Evolutionary conservation across 179 eudicot species (phyloP).

Genomic region (Beta macrorhiza): DNA sequence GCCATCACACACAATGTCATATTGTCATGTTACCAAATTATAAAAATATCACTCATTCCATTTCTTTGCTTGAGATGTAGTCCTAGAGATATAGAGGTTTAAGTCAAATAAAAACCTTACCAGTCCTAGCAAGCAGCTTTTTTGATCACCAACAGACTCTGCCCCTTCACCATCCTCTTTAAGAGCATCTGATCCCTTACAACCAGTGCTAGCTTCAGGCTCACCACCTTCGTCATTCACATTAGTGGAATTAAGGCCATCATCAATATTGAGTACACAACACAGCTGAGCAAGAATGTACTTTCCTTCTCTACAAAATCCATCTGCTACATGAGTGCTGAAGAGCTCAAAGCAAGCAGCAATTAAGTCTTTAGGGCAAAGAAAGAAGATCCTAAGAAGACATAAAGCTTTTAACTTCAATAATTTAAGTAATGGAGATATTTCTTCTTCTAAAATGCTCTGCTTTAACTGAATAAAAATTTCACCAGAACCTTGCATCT

Average conservation of each 20-base stretch:
- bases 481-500: slow-evolving; percentile 53
- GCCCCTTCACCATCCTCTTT: slow-evolving; percentile 26
- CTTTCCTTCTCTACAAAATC: slow-evolving; percentile 51
- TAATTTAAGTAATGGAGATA: slow-evolving; percentile 46
- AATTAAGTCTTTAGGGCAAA: slow-evolving; percentile 69
- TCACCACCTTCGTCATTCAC: slow-evolving; percentile 27
- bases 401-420: slow-evolving; percentile 63
- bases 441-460: slow-evolving; percentile 48
- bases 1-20: too few relatives aligned
- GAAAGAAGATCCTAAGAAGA: slow-evolving; percentile 71
- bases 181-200: slow-evolving; percentile 24
- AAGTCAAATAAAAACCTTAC: slow-evolving; percentile 43
- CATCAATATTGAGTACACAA: slow-evolving; percentile 35
- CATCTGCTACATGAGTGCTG: slow-evolving; percentile 48
- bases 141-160: slow-evolving; percentile 28
- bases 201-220: slow-evolving; percentile 29
- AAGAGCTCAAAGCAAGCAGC: slow-evolving; percentile 76
- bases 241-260: slow-evolving; percentile 23
- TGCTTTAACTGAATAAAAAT: slow-evolving; percentile 50
- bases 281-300: slow-evolving; percentile 66
- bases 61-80: too few relatives aligned
- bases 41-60: too few relatives aligned
- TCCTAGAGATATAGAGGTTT: not conserved
- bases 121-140: slow-evolving; percentile 72
- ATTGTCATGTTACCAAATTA: too few relatives aligned